Evolutionary conservation across 768 basidiomycete genomes (phyloP), one percentile per base, ranked within the genome.

Genomic region (Psilocybe tampanensis): DNA sequence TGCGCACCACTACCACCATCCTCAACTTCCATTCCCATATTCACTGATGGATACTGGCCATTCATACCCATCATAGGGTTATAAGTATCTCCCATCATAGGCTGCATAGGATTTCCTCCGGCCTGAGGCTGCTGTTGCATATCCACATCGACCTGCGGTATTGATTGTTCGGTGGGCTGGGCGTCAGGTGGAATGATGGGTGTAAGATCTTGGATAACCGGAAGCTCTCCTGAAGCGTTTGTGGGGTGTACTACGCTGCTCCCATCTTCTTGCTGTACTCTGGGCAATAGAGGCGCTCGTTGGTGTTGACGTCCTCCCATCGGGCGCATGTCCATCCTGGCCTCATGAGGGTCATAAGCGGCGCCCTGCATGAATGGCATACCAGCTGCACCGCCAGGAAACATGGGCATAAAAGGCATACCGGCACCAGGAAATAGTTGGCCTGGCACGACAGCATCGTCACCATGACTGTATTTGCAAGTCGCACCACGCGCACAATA

Each of bases 391-490:
- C 53, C 74, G 29, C 81, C 80, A 48, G 83, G 71, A 67, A 90
- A 89, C 81, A 93, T 86, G 52, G 88, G 83, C 71, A 88, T 76
- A 66, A 89, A 90, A 2, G 88, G 86, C 65, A 90, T 69, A 0
- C 74, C 81, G 34, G 78, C 64, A 55, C 74, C 72, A 24, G 83
- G 78, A 64, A 86, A 89, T 26, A 92, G 68, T 60, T 86, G 86
- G 0, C 81, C 83, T 0, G 90, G 92, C 8, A 91, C 76, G 48
- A 92, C 85, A 26, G 92, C 90, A 67, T 95, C 92, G 1, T 93
- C 92, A 34, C 92, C 94, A 64, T 98, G 95, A 58, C 91, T 94
- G 72, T 86, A 98, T 68, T 93, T 94, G 80, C 95, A 98, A 58
- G 82, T 81, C 18, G 83, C 87, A 45, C 95, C 95, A 29, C 94